These are phyloP conservation scores for Pelargonium australe DNA, from an alignment of 441 rosid species.

Conservation along the genomic window DNA sequence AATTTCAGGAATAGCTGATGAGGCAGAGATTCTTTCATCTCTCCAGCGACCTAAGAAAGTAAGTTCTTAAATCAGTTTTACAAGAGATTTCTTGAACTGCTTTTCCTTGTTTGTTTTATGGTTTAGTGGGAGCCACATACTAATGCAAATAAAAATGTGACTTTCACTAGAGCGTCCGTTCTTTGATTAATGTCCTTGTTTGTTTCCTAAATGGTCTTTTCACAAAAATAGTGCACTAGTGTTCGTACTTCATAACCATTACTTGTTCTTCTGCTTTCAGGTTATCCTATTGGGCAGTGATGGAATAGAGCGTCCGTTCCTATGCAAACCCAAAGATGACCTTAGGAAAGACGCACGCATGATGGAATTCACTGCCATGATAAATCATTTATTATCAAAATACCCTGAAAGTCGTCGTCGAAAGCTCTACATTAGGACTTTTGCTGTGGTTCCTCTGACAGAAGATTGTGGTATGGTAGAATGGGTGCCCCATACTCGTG, in stretches of 20 bases:
- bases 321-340: constrained; percentile 99
- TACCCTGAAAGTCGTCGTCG: constrained; percentile 95
- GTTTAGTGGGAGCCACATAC: neutral
- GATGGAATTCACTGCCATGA: constrained; percentile 99
- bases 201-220: neutral
- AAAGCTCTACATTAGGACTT: constrained; percentile 90
- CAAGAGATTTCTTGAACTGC: constrained; percentile 5
- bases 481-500: constrained; percentile 98
- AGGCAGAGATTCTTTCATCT: constrained; percentile 98
- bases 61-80: constrained; percentile 20
- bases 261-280: constrained; percentile 35
- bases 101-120: neutral
- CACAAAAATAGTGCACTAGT: neutral
- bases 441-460: constrained; percentile 95
- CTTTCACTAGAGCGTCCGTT: neutral
- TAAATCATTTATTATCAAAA: constrained; percentile 84
- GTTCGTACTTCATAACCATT: constrained; percentile 10
- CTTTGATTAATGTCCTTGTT: neutral
- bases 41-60: constrained; percentile 98
- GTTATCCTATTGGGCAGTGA: constrained; percentile 89
- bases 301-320: constrained; percentile 90
- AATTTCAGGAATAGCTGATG: constrained; percentile 84
- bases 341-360: constrained; percentile 99
- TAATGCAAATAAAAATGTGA: too few species aligned
- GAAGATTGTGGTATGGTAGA: constrained; percentile 99